These are phyloP conservation scores for Erythrobasidium yunnanense DNA, from an alignment of 768 basidiomycete genomes.

Conservation along the genomic window DNA sequence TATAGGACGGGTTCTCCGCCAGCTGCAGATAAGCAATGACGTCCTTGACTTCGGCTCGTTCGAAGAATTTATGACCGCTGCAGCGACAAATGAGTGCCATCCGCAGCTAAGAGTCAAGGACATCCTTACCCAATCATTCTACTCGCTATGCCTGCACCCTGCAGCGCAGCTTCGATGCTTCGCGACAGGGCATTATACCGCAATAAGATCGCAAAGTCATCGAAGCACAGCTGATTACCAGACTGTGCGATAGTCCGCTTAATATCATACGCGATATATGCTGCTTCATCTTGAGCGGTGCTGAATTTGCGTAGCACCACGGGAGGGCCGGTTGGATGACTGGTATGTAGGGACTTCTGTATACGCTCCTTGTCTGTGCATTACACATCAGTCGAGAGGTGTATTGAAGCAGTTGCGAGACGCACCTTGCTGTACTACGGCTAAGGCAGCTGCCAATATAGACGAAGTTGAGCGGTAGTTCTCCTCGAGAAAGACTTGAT, in stretches of 20 bases:
- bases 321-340: slow-evolving; percentile 53
- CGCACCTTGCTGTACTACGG: slow-evolving; percentile 70
- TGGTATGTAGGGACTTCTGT: slow-evolving; percentile 59
- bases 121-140: slow-evolving; percentile 54
- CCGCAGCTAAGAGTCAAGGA: slow-evolving; percentile 42
- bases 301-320: slow-evolving; percentile 53
- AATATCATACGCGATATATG: slow-evolving; percentile 64
- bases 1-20: slow-evolving; percentile 55
- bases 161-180: slow-evolving; percentile 61
- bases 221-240: slow-evolving; percentile 59
- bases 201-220: slow-evolving; percentile 74
- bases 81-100: slow-evolving; percentile 61
- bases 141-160: slow-evolving; percentile 66
- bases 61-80: slow-evolving; percentile 49
- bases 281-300: slow-evolving; percentile 56
- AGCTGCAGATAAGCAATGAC: slow-evolving; percentile 71
- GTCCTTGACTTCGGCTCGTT: slow-evolving; percentile 55
- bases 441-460: slow-evolving; percentile 61
- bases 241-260: slow-evolving; percentile 62
- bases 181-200: slow-evolving; percentile 71
- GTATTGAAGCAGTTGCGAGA: neutral
- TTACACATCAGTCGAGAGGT: neutral
- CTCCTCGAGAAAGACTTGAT: slow-evolving; percentile 66
- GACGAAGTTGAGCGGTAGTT: slow-evolving; percentile 76
- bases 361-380: slow-evolving; percentile 60